Conservation (phyloP, 2,329 filamentous ascomycete species). For the Sordariomycetes sp. region DNA sequence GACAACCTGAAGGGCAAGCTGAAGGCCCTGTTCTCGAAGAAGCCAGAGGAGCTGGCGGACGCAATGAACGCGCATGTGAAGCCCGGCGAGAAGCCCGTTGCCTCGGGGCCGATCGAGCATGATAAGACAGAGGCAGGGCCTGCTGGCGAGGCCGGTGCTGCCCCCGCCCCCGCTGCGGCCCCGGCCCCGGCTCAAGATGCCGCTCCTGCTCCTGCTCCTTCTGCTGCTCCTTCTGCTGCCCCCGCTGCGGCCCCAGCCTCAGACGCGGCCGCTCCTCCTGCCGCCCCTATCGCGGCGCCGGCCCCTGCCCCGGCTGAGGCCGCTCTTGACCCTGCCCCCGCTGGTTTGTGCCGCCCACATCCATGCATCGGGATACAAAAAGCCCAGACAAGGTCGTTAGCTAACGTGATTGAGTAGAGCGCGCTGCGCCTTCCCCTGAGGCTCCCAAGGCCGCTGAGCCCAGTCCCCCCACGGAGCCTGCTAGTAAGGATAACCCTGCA, state of each 20-base stretch:
- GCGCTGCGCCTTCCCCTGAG: constrained; percentile 3
- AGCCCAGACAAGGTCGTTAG: not conserved
- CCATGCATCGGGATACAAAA: not conserved
- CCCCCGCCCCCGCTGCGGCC: constrained; percentile 7
- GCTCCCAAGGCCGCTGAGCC: constrained; percentile 10
- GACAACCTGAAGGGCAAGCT: constrained; percentile 44
- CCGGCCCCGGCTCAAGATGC: constrained; percentile 9
- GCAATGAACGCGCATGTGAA: constrained; percentile 2
- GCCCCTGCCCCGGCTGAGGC: constrained; percentile 10
- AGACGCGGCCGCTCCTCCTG: not conserved
- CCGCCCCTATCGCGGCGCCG: constrained; percentile 7
- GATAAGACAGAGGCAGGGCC: too few relatives aligned
- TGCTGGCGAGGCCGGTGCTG: too few relatives aligned
- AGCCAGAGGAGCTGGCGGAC: constrained; percentile 10
- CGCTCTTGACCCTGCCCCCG: constrained; percentile 2
- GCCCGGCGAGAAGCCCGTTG: constrained; percentile 12
- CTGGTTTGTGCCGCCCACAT: not conserved
- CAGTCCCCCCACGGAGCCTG: constrained; percentile 11
- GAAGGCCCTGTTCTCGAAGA: constrained; percentile 38
- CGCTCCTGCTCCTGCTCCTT: constrained; percentile 6
- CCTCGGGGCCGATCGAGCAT: too few relatives aligned
- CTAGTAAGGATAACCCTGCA: constrained; percentile 10
- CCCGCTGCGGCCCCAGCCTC: constrained; percentile 11
- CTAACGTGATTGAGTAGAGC: not conserved
- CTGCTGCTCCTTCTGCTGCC: not conserved